Base-by-base conservation (phyloP, 1,284 basidiomycete genomes). In the Coniferiporia sulphurascens region DNA sequence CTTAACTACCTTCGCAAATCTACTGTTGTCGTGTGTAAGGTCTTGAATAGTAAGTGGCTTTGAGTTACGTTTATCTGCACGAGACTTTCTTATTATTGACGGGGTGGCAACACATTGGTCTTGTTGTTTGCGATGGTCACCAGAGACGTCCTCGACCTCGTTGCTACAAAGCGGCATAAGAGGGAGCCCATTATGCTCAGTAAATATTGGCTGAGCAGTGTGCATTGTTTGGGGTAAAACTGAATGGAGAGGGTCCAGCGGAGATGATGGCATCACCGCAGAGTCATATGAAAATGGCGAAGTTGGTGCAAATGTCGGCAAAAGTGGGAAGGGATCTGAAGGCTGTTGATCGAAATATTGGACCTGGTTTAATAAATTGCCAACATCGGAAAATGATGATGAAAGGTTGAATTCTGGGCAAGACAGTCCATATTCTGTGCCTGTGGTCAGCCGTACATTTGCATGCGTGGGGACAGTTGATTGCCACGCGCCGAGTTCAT, bases 1-100 rank as follows among this genome's bases (percentile, higher is more conserved):
- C 41, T 62, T 62, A 12, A 62, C 61, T 21, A 62, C 61, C 45
- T 59, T 62, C 34, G 61, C 61, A 48, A 62, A 62, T 32, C 61
- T 48, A 52, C 61, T 62, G 35, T 62, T 58, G 44, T 62, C 61
- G 48, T 62, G 61, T 7, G 41, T 17, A 46, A 62, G 61, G 10
- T 62, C 61, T 52, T 62, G 57, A 7, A 62, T 43, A 13, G 56
- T 55, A n/a, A 62, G 27, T n/a, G 61, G 61, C 57, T 59, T 59
- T 19, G 56, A 43, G 49, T 52, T 61, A 17, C 59, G 54, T 38
- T 60, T 51, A 32, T 53, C 59, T 9, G 43, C 55, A 9, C 59
- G 54, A 12, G 46, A 9, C 55, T 44, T 61, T 41, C 52, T 60
- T 10, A 41, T 5, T 9, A 36, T 27, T 43, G 38, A 9, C 6